Percentiles rank a stretch among this genome's conserved stretches.
phyloP scores from a whole-genome alignment of 176 grass and related monocot species.

The Hsuehochloa calcarea region DNA sequence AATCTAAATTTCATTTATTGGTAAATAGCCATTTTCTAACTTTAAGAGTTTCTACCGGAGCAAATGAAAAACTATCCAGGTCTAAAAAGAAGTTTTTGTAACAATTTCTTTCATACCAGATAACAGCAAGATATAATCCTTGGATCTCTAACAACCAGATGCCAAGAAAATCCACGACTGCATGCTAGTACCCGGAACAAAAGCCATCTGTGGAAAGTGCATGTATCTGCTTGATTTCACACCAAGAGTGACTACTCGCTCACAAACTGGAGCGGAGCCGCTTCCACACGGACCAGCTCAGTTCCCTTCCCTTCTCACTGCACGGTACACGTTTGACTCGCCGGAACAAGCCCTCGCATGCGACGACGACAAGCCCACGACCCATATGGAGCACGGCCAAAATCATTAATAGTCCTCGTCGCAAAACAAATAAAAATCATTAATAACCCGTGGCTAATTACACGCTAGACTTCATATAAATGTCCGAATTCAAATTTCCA shows the following conservation, averaged over 20 bases:
- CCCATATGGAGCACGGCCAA: not conserved
- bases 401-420: not conserved
- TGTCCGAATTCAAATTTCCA: no score
- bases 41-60: not conserved
- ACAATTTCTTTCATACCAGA: not conserved
- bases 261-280: not conserved
- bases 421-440: no score
- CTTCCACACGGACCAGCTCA: not conserved
- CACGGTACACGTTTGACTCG: slow-evolving; percentile 23
- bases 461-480: not conserved
- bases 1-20: no score
- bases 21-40: not conserved
- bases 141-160: not conserved
- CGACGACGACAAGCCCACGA: not conserved
- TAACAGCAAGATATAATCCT: not conserved
- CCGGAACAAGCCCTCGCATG: not conserved
- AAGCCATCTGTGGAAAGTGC: no score
- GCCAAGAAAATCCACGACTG: no score
- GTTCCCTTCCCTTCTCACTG: not conserved
- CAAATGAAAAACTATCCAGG: not conserved
- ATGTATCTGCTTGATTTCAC: not conserved
- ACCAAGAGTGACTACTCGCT: not conserved
- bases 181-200: not conserved
- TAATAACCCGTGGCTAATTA: not conserved
- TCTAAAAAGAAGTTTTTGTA: not conserved